Evolutionary conservation across 2,329 filamentous ascomycete species (phyloP), one percentile per base, ranked within the genome.

Genomic region (Colletotrichum orbiculare): DNA sequence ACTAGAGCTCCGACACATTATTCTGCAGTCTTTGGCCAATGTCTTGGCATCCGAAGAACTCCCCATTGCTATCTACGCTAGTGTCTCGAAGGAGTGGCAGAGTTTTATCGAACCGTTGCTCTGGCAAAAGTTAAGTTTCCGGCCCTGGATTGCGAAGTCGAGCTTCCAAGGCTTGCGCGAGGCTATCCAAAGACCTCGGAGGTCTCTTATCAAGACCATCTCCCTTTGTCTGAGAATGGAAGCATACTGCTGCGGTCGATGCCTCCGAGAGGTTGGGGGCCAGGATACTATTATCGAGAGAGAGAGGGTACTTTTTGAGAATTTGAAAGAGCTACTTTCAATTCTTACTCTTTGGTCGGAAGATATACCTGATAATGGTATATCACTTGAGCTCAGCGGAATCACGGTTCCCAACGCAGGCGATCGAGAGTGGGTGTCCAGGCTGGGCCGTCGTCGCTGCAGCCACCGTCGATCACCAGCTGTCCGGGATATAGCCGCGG

Each of bases 81-180:
- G n/a, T 12, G 56, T 59, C 25, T 59, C 47, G n/a, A 45, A 52
- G n/a, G 56, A 52, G 52, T 59, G 47, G 56, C 56, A 59, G 33
- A 9, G n/a, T 33, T 38, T 45, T 46, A 12, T 52, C 15, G 56
- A 52, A 39, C 38, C 47, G 39, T 38, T 52, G n/a, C 46, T 59
- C 38, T 59, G 47, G 56, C 39, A 52, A 13, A 52, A 38, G 47
- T 52, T 59, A n/a, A 59, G 35, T 8, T 39, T 55, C 42, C 53
- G 34, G 34, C 53, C 42, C 17, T 45, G 12, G 39, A 25, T 37
- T 46, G 8, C 41, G 8, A 38, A 55, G 42, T 55, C 25, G 7
- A 35, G 2, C 45, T 58, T 58, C 12, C 25, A 58, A 43, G 46
- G 55, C 6, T 42, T 58, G 8, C 25, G 45, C 13, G 35, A 49